Evolutionary conservation across 1,284 basidiomycete species (phyloP), one percentile per base, ranked within the genome.

Genomic region (Leccinum solheimii): DNA sequence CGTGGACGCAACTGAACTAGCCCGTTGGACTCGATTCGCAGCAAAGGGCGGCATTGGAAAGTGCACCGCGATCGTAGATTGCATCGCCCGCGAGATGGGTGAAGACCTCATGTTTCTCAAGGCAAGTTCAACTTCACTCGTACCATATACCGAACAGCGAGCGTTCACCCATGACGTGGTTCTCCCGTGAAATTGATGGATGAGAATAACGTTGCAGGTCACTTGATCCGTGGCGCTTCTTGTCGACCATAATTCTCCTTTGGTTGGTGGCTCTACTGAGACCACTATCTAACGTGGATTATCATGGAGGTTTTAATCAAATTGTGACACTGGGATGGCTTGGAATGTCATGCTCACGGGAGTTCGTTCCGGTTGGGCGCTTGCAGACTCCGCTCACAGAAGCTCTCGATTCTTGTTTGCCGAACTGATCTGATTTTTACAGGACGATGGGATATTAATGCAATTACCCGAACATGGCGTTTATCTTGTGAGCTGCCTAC

Each of bases 61-160:
- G 66, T 90, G 90, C 65, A 86, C 84, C 0, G 91, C 91, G 2
- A 62, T 82, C 32, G 80, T 82, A 56, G 92, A 95, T 71, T 93
- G 90, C 68, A 84, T 92, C 8, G 92, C 92, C 2, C 86, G 93
- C 72, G 80, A 83, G 50, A 78, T 85, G 11, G 88, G 90, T 51
- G 72, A 72, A 10, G 92, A 95, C 74, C 81, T 96, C 57, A 96
- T 96, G 94, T 95, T 95, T 73, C 79, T 95, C 64, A 87, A 90
- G 80, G 90, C 86, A 61, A 55, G 81, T 64, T 13, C 23, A 3
- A 9, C 5, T 60, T 49, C n/a, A 9, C n/a, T 52, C 55, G n/a
- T 43, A 36, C 40, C 21, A 11, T 26, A 3, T 9, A 3, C 27
- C 36, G 9, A 45, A 34, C 43, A 30, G 32, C n/a, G 54, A 16